phyloP scores from a whole-genome alignment of 176 grass and related monocot species.

The Saccharum officinarum region DNA sequence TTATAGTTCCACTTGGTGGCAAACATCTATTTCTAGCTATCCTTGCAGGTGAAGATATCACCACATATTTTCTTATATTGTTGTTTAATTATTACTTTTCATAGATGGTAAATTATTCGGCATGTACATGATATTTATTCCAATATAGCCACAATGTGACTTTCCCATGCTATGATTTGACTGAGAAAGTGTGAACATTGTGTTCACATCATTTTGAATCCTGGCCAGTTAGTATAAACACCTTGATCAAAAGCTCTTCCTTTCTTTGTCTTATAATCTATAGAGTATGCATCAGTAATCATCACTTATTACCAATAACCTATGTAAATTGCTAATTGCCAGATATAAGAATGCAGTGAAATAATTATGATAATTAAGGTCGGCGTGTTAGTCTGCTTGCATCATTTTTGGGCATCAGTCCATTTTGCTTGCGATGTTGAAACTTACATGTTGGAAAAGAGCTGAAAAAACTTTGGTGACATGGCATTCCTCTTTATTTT shows the following conservation, averaged over 20 bases:
- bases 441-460: not conserved
- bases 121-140: not conserved
- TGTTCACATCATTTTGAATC: not conserved
- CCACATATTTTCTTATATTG: constrained; percentile 1
- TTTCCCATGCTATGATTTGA: constrained; percentile 23
- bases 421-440: not conserved
- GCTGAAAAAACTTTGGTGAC: constrained; percentile 20
- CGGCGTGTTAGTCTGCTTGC: not conserved
- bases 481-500: constrained; percentile 4
- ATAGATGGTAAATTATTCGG: not conserved
- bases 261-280: constrained; percentile 4
- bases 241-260: not conserved
- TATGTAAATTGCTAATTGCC: not conserved
- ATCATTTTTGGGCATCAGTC: not conserved
- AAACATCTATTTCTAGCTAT: constrained; percentile 6
- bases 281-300: constrained; percentile 14
- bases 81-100: constrained; percentile 1
- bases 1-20: constrained; percentile 19
- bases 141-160: constrained; percentile 9
- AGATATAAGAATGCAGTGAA: constrained; percentile 11
- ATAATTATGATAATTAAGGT: constrained; percentile 7
- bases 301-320: not conserved
- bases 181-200: constrained; percentile 5
- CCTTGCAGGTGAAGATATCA: not conserved
- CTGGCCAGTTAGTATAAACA: not conserved